Base-by-base conservation (phyloP, 2,329 filamentous ascomycete species). In the Cladosporium austrohemisphaericum region DNA sequence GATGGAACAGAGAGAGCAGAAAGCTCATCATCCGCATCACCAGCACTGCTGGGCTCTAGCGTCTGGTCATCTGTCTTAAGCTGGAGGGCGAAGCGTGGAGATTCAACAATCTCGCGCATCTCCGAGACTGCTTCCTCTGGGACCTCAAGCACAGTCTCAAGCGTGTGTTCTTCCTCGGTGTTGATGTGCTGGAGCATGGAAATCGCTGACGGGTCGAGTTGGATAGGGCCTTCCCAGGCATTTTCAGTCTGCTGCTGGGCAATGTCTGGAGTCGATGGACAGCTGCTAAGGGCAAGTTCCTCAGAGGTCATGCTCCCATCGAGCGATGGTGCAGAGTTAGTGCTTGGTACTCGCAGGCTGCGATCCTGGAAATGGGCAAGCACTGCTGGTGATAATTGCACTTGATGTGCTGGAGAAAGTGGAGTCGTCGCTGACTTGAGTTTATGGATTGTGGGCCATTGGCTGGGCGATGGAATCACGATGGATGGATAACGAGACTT, bases 281-380 rank as follows among this genome's bases (percentile, higher is more conserved):
- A 88, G 61, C 89, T 95, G 66, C 90, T 78, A 46, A 78, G 79
- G 1, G 89, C 88, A 67, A 94, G 79, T 65, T 95, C 90, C 63
- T 96, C 91, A 2, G 91, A 95, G 7, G 83, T 86, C 60, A 93
- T 72, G 68, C 89, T 95, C 18, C 90, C 91, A 70, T 95, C 91
- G 3, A 95, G 76, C 4, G 92, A 96, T 3, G 92, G 92, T 4
- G 91, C 85, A 5, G 88, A 85, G 49, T 88, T 91, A 23, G 83
- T 79, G 28, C 81, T 84, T 1, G 89, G 89, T 3, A 92, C 76
- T 40, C 81, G 78, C 18, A 83, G 77, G 37, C 65, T 70, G 29
- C 70, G 70, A 22, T 67, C 61, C 22, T 80, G 78, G 65, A 95
- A 81, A 62, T 87, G 84, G 9, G 82, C 83, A 57, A 92, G 76